Base-by-base conservation (phyloP, 2,329 filamentous ascomycete genomes). In the Parastagonospora avenae region DNA sequence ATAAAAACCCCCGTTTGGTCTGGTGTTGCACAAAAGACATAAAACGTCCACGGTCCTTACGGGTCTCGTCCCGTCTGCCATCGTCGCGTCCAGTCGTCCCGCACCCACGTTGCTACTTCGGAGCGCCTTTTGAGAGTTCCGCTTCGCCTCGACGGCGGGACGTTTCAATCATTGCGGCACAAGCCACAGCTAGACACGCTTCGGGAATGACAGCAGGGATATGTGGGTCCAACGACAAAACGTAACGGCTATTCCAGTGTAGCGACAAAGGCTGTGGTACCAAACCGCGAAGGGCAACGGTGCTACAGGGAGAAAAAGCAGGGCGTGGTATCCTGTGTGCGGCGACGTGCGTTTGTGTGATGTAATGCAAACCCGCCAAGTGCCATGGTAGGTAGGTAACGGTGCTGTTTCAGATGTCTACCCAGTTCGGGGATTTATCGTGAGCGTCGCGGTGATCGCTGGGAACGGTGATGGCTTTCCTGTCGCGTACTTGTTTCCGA, bases 211-310 rank as follows among this genome's bases (percentile, higher is more conserved):
- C 46, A 42, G 46, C 38, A 19, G 11, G 14, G 30, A 30, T 36
- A 12, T 28, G 35, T 5, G 14, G 45, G n/a, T 24, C 19, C 19
- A 24, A 1, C 14, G 9, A 10, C 10, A 16, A 19, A 39, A 9
- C 6, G 11, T 15, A 47, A 48, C 46, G 38, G 46, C 38, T 42
- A 48, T 48, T 48, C 46, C 46, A 19, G 38, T 48, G 31, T 48
- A 48, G 44, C 40, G 29, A 42, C 19, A 39, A 27, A 12, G 3
- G 12, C 8, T 27, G 16, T 27, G 19, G 19, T 28, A 37, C 35
- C 19, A 37, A 16, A 39, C 37, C 37, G 12, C 37, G 16, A 39
- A 39, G 8, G 27, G 37, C 19, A 39, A 39, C n/a, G 37, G 27
- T 11, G 30, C 16, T 39, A 19, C 11, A 19, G 36, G n/a, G 11